phyloP scores from a whole-genome alignment of 2,329 filamentous ascomycete genomes.

The Ceratocystis alfenasii region DNA sequence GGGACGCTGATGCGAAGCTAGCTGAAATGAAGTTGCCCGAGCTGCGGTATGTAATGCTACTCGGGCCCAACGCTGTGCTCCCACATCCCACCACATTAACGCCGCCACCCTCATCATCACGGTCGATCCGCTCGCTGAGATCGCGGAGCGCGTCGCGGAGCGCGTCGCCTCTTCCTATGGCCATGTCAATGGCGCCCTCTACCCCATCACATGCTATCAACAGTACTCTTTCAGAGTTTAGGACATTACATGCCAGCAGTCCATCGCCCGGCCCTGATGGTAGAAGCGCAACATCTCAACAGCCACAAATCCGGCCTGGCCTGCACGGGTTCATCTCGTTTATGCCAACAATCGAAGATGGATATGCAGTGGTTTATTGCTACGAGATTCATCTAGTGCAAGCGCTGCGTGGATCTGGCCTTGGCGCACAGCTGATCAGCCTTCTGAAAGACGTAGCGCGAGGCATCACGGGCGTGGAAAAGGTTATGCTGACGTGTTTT shows the following conservation, averaged over 20 bases:
- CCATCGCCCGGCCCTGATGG: conserved; percentile 1
- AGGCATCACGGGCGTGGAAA: conserved; percentile 43
- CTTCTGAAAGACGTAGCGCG: conserved; percentile 42
- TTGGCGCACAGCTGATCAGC: conserved; percentile 49
- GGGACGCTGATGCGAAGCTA: conserved; percentile 50
- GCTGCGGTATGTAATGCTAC: conserved; percentile 57
- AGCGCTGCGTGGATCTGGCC: conserved; percentile 47
- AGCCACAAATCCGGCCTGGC: conserved; percentile 1
- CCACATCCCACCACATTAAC: conserved; percentile 16
- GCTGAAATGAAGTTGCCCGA: conserved; percentile 56
- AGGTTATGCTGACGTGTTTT: conserved; percentile 67
- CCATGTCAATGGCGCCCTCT: neutral
- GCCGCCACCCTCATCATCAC: conserved; percentile 20
- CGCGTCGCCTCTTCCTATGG: neutral
- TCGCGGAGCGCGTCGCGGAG: conserved; percentile 13
- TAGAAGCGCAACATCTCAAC: conserved; percentile 20
- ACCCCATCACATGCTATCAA: neutral
- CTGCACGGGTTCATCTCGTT: conserved; percentile 51
- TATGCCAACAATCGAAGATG: conserved; percentile 59
- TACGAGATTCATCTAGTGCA: conserved; percentile 63
- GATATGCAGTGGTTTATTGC: conserved; percentile 57
- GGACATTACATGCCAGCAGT: conserved; percentile 7
- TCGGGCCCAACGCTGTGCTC: conserved; percentile 26
- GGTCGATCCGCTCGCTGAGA: conserved; percentile 17
- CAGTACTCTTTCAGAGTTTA: conserved; percentile 15